Percentiles rank a stretch among this genome's conserved stretches.
phyloP scores from a whole-genome alignment of 2,329 filamentous ascomycete species.

The Fusarium buharicum region DNA sequence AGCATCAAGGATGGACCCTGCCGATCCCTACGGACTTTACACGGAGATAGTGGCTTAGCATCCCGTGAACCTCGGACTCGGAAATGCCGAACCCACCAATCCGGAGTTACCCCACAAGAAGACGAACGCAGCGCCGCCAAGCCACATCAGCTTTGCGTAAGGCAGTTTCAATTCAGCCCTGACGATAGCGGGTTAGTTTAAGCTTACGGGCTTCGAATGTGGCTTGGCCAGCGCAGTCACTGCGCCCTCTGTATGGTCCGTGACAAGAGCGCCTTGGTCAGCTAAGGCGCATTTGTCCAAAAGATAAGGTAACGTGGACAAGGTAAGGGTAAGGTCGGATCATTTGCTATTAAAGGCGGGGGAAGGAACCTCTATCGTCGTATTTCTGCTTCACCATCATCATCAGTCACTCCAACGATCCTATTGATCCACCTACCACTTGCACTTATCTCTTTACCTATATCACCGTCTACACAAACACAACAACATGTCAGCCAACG shows the following conservation, averaged over 20 bases:
- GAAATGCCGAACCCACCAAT: background rate
- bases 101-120: slow-evolving; percentile 6
- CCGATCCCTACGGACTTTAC: slow-evolving; percentile 20
- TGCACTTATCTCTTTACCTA: background rate
- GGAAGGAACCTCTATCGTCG: slow-evolving; percentile 8
- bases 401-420: background rate
- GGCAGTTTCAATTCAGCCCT: slow-evolving; percentile 15
- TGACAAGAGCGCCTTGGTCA: slow-evolving; percentile 33
- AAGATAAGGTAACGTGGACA: too few relatives aligned
- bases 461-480: background rate
- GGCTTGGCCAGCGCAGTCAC: slow-evolving; percentile 32
- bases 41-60: slow-evolving; percentile 28
- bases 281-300: slow-evolving; percentile 37
- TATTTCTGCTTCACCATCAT: slow-evolving; percentile 5
- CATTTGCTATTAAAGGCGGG: slow-evolving; percentile 33
- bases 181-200: slow-evolving; percentile 20
- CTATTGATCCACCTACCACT: slow-evolving; percentile 1
- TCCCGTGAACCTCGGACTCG: slow-evolving; percentile 12
- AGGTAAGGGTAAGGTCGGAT: background rate
- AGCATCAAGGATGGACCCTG: slow-evolving; percentile 7
- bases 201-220: slow-evolving; percentile 27
- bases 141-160: slow-evolving; percentile 20
- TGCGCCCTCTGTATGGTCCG: slow-evolving; percentile 29
- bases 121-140: slow-evolving; percentile 2
- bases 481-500: slow-evolving; percentile 51